A percentile compares a stretch with the other conserved stretches of the same genome.
Conservation (phyloP, 179 eudicot species). For the Vitellaria paradoxa region DNA sequence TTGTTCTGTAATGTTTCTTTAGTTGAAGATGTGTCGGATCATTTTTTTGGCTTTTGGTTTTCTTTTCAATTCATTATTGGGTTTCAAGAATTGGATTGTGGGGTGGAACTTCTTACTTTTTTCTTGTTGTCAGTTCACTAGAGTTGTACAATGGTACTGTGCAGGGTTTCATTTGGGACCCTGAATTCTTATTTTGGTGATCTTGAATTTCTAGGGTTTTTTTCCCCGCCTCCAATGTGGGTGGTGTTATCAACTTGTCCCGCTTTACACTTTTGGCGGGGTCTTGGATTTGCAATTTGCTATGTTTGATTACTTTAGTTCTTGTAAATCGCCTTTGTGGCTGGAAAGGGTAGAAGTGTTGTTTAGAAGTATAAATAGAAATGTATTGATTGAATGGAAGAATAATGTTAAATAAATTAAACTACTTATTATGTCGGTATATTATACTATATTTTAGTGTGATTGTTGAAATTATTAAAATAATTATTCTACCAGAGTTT, state of each 20-base stretch:
- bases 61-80: not conserved
- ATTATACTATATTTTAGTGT: too few relatives aligned
- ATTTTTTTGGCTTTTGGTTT: not conserved
- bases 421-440: too few relatives aligned
- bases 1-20: not conserved
- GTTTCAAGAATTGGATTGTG: not conserved
- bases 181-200: not conserved
- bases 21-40: not conserved
- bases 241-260: not conserved
- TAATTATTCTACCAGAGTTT: too few relatives aligned
- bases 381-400: too few relatives aligned
- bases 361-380: not conserved
- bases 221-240: not conserved
- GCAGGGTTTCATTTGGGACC: not conserved
- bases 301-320: not conserved
- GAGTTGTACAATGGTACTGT: not conserved
- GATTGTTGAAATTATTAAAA: too few relatives aligned
- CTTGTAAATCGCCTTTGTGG: not conserved
- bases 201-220: constrained; percentile 5
- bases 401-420: too few relatives aligned
- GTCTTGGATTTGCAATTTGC: not conserved
- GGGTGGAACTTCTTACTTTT: not conserved
- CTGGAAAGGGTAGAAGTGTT: not conserved
- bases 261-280: not conserved
- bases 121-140: not conserved